Percentiles rank a stretch among this genome's conserved stretches.
Conservation (phyloP, 1,284 basidiomycete genomes). For the Chondrostereum purpureum region DNA sequence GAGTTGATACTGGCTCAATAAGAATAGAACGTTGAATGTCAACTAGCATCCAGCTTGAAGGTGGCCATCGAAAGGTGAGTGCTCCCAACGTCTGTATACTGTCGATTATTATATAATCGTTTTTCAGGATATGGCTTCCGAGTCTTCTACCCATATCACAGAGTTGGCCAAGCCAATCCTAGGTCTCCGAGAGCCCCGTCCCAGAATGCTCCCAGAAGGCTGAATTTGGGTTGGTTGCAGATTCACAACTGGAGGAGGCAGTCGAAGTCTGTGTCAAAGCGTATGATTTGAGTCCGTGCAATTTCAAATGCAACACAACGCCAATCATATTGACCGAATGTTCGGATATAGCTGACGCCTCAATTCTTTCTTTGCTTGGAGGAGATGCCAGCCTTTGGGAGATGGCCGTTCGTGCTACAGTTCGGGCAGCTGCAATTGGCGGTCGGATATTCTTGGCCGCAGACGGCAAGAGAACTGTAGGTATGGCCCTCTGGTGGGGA, state of each 20-base stretch:
- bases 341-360: conserved; percentile 10
- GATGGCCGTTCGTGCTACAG: conserved; percentile 10
- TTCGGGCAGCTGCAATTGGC: conserved; percentile 10
- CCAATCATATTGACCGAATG: background rate
- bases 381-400: conserved; percentile 8
- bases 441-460: conserved; percentile 11
- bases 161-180: too few species aligned
- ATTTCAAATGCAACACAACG: background rate
- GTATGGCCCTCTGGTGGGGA: conserved; percentile 13
- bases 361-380: conserved; percentile 9
- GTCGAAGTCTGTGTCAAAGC: conserved; percentile 1
- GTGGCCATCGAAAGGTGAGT: too few species aligned
- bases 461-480: conserved; percentile 2
- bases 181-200: too few species aligned
- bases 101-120: too few species aligned
- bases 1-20: too few species aligned
- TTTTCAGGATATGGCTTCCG: too few species aligned
- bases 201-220: too few species aligned
- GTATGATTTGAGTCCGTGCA: conserved; percentile 5
- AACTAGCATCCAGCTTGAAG: too few species aligned
- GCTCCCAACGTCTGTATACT: too few species aligned
- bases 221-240: too few species aligned
- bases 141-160: too few species aligned
- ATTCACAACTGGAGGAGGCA: background rate
- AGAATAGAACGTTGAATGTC: too few species aligned